Evolutionary conservation across 208 protist species (phyloP).

Genomic region (Acanthamoeba royreba): DNA sequence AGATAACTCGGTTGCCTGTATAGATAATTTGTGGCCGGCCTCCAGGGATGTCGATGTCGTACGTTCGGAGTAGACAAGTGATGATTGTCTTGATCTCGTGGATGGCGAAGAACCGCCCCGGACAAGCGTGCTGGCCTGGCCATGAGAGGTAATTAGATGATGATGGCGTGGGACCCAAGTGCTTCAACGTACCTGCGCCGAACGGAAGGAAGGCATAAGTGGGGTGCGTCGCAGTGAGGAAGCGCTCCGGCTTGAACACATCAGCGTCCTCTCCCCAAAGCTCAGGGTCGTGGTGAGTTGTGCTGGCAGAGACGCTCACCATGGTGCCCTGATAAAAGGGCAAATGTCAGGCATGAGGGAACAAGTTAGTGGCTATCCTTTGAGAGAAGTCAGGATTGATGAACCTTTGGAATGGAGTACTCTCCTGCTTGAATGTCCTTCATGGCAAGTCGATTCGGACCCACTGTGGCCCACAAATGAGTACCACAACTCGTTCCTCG

Average conservation of each 20-base stretch:
- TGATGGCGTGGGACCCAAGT: neutral
- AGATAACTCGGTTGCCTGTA: neutral
- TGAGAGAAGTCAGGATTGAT: too few relatives aligned
- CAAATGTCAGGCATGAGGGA: too few relatives aligned
- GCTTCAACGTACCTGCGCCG: neutral
- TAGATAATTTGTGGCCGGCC: neutral
- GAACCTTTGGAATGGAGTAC: neutral
- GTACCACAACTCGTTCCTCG: neutral
- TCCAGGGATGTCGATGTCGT: slow-evolving; percentile 2
- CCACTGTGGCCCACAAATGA: neutral
- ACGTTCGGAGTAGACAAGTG: neutral
- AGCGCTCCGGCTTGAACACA: neutral
- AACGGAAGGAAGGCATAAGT: neutral
- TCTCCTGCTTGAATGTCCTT: neutral
- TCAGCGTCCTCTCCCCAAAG: neutral
- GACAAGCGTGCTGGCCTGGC: neutral
- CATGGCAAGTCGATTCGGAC: neutral
- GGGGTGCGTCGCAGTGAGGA: neutral
- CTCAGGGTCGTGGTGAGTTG: neutral
- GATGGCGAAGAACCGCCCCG: neutral
- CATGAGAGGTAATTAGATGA: neutral
- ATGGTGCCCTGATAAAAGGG: neutral
- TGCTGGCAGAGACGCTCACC: neutral
- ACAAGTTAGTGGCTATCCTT: too few relatives aligned
- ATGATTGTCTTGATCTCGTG: slow-evolving; percentile 28